A percentile compares a stretch with the other conserved stretches of the same genome.
Evolutionary conservation across 495 filamentous ascomycete species (phyloP).

Genomic region (Aspergillus wentii): DNA sequence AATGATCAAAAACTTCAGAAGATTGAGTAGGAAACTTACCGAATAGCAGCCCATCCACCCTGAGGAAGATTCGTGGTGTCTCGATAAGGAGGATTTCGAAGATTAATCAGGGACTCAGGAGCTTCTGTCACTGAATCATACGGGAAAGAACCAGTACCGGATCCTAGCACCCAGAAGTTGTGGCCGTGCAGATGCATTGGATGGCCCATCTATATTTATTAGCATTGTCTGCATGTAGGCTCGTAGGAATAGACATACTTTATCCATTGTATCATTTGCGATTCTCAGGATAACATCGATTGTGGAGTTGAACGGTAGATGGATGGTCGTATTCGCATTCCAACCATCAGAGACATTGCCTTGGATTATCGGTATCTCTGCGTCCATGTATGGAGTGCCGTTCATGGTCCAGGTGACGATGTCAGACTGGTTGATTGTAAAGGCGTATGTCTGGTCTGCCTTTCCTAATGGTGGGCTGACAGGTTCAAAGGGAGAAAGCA

Average conservation of each 20-base stretch:
- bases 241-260: slow-evolving; percentile 3
- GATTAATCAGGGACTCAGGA: slow-evolving; percentile 11
- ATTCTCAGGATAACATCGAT: slow-evolving; percentile 16
- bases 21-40: no score
- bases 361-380: slow-evolving; percentile 9
- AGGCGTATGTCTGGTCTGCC: slow-evolving; percentile 6
- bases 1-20: not conserved
- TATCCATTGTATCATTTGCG: slow-evolving; percentile 15
- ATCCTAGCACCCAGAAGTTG: slow-evolving; percentile 19
- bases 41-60: slow-evolving; percentile 11
- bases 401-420: slow-evolving; percentile 15
- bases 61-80: slow-evolving; percentile 15
- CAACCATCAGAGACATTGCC: slow-evolving; percentile 15
- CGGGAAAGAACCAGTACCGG: slow-evolving; percentile 13
- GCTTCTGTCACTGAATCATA: slow-evolving; percentile 11
- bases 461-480: slow-evolving; percentile 2
- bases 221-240: not conserved
- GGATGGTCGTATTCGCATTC: slow-evolving; percentile 12
- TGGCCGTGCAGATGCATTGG: slow-evolving; percentile 16
- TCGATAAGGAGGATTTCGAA: slow-evolving; percentile 13
- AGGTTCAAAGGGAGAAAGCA: slow-evolving; percentile 8
- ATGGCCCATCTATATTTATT: slow-evolving; percentile 6
- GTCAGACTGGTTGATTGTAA: slow-evolving; percentile 13
- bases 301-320: slow-evolving; percentile 14
- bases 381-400: slow-evolving; percentile 7